Conservation (phyloP, 2,329 filamentous ascomycete species). For the Colletotrichum endophyticum region DNA sequence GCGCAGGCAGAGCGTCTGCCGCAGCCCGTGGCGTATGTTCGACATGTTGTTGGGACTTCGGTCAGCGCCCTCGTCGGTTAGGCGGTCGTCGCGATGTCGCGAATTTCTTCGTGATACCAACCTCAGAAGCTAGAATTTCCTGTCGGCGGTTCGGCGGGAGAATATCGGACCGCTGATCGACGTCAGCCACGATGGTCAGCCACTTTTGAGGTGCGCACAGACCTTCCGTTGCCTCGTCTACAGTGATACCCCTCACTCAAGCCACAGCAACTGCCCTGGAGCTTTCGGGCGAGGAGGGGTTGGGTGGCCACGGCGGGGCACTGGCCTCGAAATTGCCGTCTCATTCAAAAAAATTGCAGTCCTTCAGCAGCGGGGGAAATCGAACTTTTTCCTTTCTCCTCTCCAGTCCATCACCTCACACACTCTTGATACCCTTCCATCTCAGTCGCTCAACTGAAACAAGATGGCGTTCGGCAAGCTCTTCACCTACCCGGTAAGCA, state of each 20-base stretch:
- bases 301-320: slow-evolving; percentile 6
- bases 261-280: slow-evolving; percentile 4
- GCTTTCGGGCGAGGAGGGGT: not conserved
- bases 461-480: slow-evolving; percentile 98
- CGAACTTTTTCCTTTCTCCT: slow-evolving; percentile 27
- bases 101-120: not conserved
- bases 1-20: slow-evolving; percentile 39
- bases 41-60: slow-evolving; percentile 33
- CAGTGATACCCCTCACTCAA: not conserved
- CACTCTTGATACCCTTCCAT: slow-evolving; percentile 26
- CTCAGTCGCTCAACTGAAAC: slow-evolving; percentile 36
- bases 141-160: not conserved
- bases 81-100: slow-evolving; percentile 13
- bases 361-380: not conserved
- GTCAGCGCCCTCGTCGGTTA: slow-evolving; percentile 7
- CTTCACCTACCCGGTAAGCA: slow-evolving; percentile 80
- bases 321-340: slow-evolving; percentile 13
- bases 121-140: slow-evolving; percentile 17
- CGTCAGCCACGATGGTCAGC: not conserved
- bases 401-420: slow-evolving; percentile 27
- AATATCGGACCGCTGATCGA: not conserved
- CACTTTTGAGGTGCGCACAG: not conserved
- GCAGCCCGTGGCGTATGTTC: slow-evolving; percentile 35
- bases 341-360: slow-evolving; percentile 22
- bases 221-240: not conserved